A percentile compares a stretch with the other conserved stretches of the same genome.
These are phyloP conservation scores for Verticillium longisporum DNA, from an alignment of 2,329 filamentous ascomycete species.

Conservation along the genomic window DNA sequence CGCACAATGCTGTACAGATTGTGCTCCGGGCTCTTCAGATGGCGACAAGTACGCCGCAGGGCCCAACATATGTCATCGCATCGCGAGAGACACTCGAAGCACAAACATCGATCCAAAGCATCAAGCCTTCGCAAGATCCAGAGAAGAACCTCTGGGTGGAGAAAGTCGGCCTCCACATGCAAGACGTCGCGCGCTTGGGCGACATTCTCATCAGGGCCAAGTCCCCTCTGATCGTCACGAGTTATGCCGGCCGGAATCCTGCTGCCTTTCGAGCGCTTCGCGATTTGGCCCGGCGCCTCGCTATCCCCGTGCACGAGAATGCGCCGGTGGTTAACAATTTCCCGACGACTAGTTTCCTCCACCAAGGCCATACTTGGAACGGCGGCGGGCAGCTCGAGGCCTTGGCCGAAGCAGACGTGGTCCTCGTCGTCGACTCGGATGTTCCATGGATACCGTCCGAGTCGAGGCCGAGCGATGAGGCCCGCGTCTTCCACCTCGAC, in stretches of 20 bases:
- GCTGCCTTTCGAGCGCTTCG: conserved; percentile 8
- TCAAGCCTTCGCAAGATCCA: conserved; percentile 6
- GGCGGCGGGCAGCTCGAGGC: conserved; percentile 14
- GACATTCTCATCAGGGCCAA: conserved; percentile 1
- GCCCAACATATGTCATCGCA: conserved; percentile 18
- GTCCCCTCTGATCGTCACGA: conserved; percentile 11
- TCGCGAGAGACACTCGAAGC: conserved; percentile 17
- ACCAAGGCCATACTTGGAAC: conserved; percentile 14
- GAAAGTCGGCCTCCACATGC: conserved; percentile 3
- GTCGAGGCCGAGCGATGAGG: conserved; percentile 47
- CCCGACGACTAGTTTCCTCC: conserved; percentile 9
- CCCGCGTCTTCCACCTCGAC: conserved; percentile 58
- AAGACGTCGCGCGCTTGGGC: conserved; percentile 4
- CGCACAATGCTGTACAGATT: conserved; percentile 18
- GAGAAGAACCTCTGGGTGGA: conserved; percentile 5
- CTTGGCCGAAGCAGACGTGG: conserved; percentile 56
- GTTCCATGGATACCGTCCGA: conserved; percentile 62
- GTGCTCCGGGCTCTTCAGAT: conserved; percentile 19
- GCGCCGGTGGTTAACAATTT: conserved; percentile 38
- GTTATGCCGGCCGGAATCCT: conserved; percentile 8
- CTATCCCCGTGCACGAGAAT: conserved; percentile 38
- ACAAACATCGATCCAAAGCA: conserved; percentile 4
- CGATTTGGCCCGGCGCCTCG: conserved; percentile 11
- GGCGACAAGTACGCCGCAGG: conserved; percentile 17
- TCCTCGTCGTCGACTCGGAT: conserved; percentile 59